A percentile compares a stretch with the other conserved stretches of the same genome.
These are phyloP conservation scores for Trichothecium sympodiale DNA, from an alignment of 2,329 filamentous ascomycete genomes.

Conservation along the genomic window DNA sequence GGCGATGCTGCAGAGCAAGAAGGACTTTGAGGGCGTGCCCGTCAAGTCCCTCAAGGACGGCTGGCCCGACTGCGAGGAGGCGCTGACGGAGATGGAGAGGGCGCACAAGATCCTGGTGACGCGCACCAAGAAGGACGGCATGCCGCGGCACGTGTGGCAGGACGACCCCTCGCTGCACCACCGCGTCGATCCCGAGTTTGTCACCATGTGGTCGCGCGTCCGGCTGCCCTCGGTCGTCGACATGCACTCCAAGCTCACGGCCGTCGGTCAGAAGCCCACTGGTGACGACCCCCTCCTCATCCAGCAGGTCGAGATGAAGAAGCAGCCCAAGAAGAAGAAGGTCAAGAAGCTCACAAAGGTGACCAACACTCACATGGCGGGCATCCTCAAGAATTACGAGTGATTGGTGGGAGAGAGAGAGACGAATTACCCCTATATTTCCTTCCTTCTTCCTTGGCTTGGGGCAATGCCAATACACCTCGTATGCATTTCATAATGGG, in stretches of 20 bases:
- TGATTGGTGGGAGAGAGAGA: not conserved
- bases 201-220: constrained; percentile 71
- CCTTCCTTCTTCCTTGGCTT: constrained; percentile 2
- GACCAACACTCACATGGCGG: constrained; percentile 80
- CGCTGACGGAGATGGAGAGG: constrained; percentile 66
- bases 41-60: constrained; percentile 94
- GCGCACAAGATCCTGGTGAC: constrained; percentile 76
- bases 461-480: not conserved
- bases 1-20: constrained; percentile 68
- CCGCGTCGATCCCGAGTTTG: constrained; percentile 71
- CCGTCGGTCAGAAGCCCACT: constrained; percentile 72
- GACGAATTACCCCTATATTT: constrained; percentile 1
- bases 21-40: constrained; percentile 66
- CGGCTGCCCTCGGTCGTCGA: constrained; percentile 66
- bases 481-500: not conserved
- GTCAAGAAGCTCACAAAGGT: constrained; percentile 63
- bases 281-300: constrained; percentile 55
- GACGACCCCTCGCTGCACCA: constrained; percentile 73
- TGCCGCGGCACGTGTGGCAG: constrained; percentile 76
- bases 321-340: constrained; percentile 62
- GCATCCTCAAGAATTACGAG: constrained; percentile 62
- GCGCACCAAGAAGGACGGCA: constrained; percentile 84
- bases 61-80: constrained; percentile 75
- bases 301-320: constrained; percentile 29
- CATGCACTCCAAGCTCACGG: constrained; percentile 65